A percentile compares a stretch with the other conserved stretches of the same genome.
Evolutionary conservation across 2,329 filamentous ascomycete genomes (phyloP).

Genomic region (Cercospora zeae-maydis): DNA sequence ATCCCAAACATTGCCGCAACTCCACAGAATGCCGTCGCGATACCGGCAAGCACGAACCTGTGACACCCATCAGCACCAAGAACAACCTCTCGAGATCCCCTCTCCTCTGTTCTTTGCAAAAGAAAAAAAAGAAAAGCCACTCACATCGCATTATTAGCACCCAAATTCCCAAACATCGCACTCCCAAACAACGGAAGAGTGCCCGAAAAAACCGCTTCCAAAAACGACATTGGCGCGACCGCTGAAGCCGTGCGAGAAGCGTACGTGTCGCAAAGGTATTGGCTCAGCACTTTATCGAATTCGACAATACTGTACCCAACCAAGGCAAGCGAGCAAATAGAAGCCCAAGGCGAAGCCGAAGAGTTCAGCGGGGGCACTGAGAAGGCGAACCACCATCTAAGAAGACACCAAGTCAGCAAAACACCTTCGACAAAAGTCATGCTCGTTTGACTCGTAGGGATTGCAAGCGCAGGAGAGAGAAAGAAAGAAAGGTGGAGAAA

Average conservation of each 20-base stretch:
- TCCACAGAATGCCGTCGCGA: slow-evolving; percentile 37
- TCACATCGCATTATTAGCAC: slow-evolving; percentile 40
- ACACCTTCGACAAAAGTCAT: not conserved
- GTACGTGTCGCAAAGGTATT: slow-evolving; percentile 47
- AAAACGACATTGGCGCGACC: slow-evolving; percentile 43
- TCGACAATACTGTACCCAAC: slow-evolving; percentile 51
- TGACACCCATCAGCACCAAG: not conserved
- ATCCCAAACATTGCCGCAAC: slow-evolving; percentile 14
- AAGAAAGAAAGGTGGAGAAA: not conserved
- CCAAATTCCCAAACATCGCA: slow-evolving; percentile 42
- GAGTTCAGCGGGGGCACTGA: slow-evolving; percentile 44
- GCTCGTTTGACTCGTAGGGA: too few species aligned
- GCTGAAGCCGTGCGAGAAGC: slow-evolving; percentile 45
- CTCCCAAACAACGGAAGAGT: slow-evolving; percentile 41
- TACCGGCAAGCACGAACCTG: slow-evolving; percentile 37
- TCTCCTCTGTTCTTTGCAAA: not conserved
- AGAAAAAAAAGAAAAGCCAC: not conserved
- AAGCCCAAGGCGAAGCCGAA: slow-evolving; percentile 30
- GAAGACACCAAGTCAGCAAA: not conserved
- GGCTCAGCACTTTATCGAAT: slow-evolving; percentile 42
- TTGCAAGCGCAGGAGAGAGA: not conserved
- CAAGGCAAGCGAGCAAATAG: slow-evolving; percentile 35
- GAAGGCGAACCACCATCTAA: slow-evolving; percentile 45
- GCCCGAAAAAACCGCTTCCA: slow-evolving; percentile 41
- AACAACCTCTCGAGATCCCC: not conserved